Evolutionary conservation across 257 asterid species (phyloP), one percentile per base, ranked within the genome.

Genomic region (Solanum infundibuliforme): DNA sequence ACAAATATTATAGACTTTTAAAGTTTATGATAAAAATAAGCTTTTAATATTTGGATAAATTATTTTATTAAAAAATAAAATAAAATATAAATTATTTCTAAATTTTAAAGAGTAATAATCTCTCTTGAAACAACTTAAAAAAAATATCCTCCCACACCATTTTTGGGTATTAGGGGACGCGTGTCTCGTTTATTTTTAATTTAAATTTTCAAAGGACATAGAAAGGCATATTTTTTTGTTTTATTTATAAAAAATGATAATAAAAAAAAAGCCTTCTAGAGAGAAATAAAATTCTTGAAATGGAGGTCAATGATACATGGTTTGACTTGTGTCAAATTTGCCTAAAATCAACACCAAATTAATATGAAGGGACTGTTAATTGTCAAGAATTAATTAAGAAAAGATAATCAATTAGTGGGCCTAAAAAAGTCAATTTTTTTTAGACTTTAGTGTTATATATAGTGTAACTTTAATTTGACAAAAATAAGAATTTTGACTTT

Each of bases 241-340:
- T 7, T 35, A 18, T 48, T 5, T 52, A 5, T 52, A 14, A 39
- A 39, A 39, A 39, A 5, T 4, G 0, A 38, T 7, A 7, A 7
- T 29, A 38, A 38, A 2, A 38, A 48, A 46, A 48, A 79, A 46
- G 32, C 68, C 86, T 87, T 89, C 88, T 74, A 34, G 91, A 87
- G 46, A 46, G 46, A 75, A 87, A 27, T 43, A 84, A 46, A 76
- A 16, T 46, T 48, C 43, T 48, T 82, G 69, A 82, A 71, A 46
- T 79, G 5, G 25, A 16, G 39, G 85, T 79, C 85, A 79, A 79
- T 13, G 38, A 79, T 79, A 36, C 65, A 79, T 79, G 84, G 38
- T 14, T 79, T 43, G 66, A 79, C 85, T 25, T 25, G n/a, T 43
- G 60, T 77, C 38, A 13, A n/a, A 79, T 79, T 79, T 27, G 25